Percentiles rank a stretch among this genome's conserved stretches.
These are phyloP conservation scores for Suhomyces bolitotheri DNA, from an alignment of 1,139 yeast species.

Conservation along the genomic window DNA sequence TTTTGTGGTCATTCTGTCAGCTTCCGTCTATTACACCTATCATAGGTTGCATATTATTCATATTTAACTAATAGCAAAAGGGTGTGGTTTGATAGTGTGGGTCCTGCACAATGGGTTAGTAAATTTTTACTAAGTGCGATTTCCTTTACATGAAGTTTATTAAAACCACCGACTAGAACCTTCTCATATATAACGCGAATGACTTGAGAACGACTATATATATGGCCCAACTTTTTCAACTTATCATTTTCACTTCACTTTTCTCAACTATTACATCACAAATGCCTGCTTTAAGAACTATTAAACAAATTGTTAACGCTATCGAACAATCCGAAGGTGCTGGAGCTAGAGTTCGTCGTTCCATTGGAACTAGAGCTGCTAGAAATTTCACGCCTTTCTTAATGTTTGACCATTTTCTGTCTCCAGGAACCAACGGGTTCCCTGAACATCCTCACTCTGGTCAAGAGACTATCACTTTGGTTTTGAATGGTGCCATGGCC, in stretches of 20 bases:
- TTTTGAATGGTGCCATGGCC: slow-evolving; percentile 74
- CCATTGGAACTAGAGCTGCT: slow-evolving; percentile 68
- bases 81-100: no score
- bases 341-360: slow-evolving; percentile 82
- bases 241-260: slow-evolving; percentile 6
- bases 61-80: no score
- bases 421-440: slow-evolving; percentile 54
- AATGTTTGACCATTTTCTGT: slow-evolving; percentile 77
- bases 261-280: slow-evolving; percentile 7
- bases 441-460: slow-evolving; percentile 95
- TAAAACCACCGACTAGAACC: slow-evolving; percentile 2
- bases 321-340: slow-evolving; percentile 82
- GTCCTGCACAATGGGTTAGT: slow-evolving; percentile 3
- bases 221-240: slow-evolving; percentile 6
- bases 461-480: slow-evolving; percentile 81
- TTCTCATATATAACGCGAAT: neutral
- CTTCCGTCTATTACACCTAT: no score
- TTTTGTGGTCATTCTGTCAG: no score
- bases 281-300: slow-evolving; percentile 40
- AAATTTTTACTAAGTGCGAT: slow-evolving; percentile 2
- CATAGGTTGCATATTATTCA: no score
- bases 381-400: slow-evolving; percentile 82
- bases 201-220: slow-evolving; percentile 4
- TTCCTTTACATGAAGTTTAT: slow-evolving; percentile 1
- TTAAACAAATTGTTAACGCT: slow-evolving; percentile 62